These are phyloP conservation scores for Penicillium verrucosum DNA, from an alignment of 2,329 filamentous ascomycete genomes.

Conservation along the genomic window DNA sequence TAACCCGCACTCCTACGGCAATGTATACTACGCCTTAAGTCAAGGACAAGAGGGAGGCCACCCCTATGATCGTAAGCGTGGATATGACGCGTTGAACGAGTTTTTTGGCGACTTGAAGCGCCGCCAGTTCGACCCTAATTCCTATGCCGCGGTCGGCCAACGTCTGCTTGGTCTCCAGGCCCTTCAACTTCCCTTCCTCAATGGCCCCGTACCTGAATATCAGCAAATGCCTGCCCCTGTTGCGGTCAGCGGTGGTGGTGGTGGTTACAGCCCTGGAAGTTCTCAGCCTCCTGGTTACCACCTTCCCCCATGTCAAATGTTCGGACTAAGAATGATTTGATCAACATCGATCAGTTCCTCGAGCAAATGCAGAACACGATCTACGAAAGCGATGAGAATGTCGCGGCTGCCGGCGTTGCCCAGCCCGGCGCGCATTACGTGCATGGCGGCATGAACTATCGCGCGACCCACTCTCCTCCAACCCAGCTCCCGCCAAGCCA, in stretches of 20 bases:
- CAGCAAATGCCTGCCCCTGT: slow-evolving; percentile 53
- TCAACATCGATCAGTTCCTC: slow-evolving; percentile 91
- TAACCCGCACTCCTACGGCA: slow-evolving; percentile 58
- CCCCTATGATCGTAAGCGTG: slow-evolving; percentile 73
- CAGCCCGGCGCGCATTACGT: slow-evolving; percentile 68
- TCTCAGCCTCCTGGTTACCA: slow-evolving; percentile 76
- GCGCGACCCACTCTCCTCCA: slow-evolving; percentile 57
- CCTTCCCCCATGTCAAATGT: slow-evolving; percentile 83
- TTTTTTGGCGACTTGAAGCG: slow-evolving; percentile 94
- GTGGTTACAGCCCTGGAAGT: slow-evolving; percentile 53
- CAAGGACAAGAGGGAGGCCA: slow-evolving; percentile 62
- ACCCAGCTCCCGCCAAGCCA: slow-evolving; percentile 43
- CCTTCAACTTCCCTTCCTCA: slow-evolving; percentile 60
- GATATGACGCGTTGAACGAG: slow-evolving; percentile 84
- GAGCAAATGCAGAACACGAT: slow-evolving; percentile 96
- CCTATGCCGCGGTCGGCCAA: slow-evolving; percentile 88
- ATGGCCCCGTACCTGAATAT: slow-evolving; percentile 54
- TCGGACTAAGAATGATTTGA: slow-evolving; percentile 86
- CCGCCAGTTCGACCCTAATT: slow-evolving; percentile 80
- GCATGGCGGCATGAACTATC: slow-evolving; percentile 50
- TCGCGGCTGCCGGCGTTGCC: slow-evolving; percentile 73
- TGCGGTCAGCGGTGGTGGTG: slow-evolving; percentile 49
- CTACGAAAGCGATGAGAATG: slow-evolving; percentile 84
- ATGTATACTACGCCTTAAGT: slow-evolving; percentile 74
- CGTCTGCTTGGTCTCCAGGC: slow-evolving; percentile 78